Percentiles rank a stretch among this genome's conserved stretches.
phyloP scores from a whole-genome alignment of 2,329 filamentous ascomycete genomes.

The Alternaria ethzedia region DNA sequence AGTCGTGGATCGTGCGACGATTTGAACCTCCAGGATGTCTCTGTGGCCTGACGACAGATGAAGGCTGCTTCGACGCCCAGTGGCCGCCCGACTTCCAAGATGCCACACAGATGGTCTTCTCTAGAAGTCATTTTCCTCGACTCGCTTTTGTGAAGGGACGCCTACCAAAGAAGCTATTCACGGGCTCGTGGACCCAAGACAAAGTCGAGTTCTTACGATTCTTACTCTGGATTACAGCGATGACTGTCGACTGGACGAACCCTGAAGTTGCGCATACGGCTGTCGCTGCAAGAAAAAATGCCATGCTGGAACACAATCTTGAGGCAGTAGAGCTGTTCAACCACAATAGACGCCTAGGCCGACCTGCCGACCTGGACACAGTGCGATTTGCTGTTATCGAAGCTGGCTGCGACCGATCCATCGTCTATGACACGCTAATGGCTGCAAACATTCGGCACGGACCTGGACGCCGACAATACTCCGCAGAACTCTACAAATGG shows the following conservation, averaged over 20 bases:
- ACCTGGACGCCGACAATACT: conserved; percentile 18
- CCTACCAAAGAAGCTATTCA: conserved; percentile 37
- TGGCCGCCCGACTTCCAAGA: conserved; percentile 42
- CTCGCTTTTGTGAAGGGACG: conserved; percentile 38
- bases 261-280: conserved; percentile 11
- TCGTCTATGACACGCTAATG: conserved; percentile 40
- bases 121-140: conserved; percentile 32
- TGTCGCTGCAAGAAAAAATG: conserved; percentile 28
- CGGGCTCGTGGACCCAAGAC: conserved; percentile 33
- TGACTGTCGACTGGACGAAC: conserved; percentile 42
- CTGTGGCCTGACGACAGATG: conserved; percentile 21
- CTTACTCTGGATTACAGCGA: conserved; percentile 37
- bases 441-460: conserved; percentile 24
- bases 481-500: conserved; percentile 33
- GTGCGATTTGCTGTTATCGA: conserved; percentile 38
- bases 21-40: conserved; percentile 35
- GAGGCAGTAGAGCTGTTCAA: conserved; percentile 46
- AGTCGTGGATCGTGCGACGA: conserved; percentile 24
- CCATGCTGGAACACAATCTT: conserved; percentile 34
- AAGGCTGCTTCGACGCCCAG: conserved; percentile 37
- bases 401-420: conserved; percentile 37
- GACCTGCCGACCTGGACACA: conserved; percentile 25
- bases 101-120: conserved; percentile 37
- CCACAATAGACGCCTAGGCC: conserved; percentile 40
- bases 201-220: conserved; percentile 42